Conservation (phyloP, 306 rosid genomes). For the Canavalia ensiformis region DNA sequence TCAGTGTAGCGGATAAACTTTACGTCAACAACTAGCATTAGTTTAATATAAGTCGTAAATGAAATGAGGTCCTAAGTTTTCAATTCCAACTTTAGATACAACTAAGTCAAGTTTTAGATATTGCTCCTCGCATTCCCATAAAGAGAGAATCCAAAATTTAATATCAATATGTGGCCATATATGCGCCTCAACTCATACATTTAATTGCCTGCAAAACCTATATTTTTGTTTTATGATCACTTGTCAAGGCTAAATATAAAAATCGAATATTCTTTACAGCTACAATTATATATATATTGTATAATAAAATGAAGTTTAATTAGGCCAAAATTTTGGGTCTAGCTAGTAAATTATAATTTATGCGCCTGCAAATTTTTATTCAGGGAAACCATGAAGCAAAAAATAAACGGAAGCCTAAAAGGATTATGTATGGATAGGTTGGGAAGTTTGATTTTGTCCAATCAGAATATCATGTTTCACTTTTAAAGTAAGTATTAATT, state of each 20-base stretch:
- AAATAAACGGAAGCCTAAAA: no score
- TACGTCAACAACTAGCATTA: conserved; percentile 50
- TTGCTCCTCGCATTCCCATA: background rate
- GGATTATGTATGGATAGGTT: no score
- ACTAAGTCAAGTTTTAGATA: conserved; percentile 26
- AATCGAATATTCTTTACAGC: background rate
- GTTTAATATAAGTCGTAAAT: conserved; percentile 44
- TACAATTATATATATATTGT: background rate
- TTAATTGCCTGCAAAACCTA: background rate
- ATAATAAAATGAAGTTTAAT: no score
- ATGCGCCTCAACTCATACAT: background rate
- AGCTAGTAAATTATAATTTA: no score
- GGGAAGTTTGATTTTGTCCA: no score
- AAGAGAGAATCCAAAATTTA: conserved; percentile 13
- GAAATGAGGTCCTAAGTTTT: conserved; percentile 32
- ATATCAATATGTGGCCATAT: background rate
- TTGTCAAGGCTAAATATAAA: background rate
- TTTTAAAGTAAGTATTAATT: no score
- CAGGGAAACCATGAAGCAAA: no score
- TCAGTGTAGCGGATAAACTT: conserved; percentile 41
- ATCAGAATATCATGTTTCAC: no score
- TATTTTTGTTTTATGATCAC: background rate
- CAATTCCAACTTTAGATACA: conserved; percentile 36
- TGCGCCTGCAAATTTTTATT: no score
- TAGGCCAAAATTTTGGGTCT: no score